Evolutionary conservation across 1,284 basidiomycete species (phyloP).

Genomic region (Chalciporus sp.): DNA sequence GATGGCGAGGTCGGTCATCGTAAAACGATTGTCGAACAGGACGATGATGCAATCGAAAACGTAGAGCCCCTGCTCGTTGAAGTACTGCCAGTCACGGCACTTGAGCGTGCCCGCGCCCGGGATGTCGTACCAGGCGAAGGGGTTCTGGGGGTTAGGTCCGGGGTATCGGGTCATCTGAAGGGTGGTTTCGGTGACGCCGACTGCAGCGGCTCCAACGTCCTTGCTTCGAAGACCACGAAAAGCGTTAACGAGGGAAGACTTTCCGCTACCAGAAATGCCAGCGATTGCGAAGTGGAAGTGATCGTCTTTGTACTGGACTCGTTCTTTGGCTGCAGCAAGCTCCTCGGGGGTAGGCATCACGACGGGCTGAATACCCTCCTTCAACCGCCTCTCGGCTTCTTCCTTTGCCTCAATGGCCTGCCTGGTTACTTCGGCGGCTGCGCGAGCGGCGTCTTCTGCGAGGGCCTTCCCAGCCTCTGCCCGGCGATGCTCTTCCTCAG

Average conservation of each 20-base stretch:
- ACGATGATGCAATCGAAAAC: constrained; percentile 25
- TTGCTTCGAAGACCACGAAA: constrained; percentile 15
- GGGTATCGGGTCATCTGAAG: constrained; percentile 17
- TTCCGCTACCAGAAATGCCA: constrained; percentile 20
- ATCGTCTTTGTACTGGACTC: constrained; percentile 17
- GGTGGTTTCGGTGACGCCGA: constrained; percentile 21
- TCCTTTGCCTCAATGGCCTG: constrained; percentile 11
- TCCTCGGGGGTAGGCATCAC: constrained; percentile 14
- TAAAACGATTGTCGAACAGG: constrained; percentile 26
- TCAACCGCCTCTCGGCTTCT: constrained; percentile 17
- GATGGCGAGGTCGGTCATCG: constrained; percentile 24
- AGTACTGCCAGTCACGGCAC: constrained; percentile 25
- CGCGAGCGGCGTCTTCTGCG: constrained; percentile 14
- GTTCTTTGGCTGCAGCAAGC: constrained; percentile 8
- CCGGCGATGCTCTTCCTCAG: constrained; percentile 16
- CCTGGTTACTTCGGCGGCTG: constrained; percentile 13
- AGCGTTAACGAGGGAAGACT: constrained; percentile 22
- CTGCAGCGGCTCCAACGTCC: constrained; percentile 17
- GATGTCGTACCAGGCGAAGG: constrained; percentile 23
- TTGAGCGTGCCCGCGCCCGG: constrained; percentile 23
- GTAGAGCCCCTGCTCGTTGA: constrained; percentile 25
- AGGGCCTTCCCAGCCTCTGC: constrained; percentile 12
- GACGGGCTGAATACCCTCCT: constrained; percentile 20
- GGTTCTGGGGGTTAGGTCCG: constrained; percentile 15
- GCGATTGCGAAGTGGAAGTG: constrained; percentile 17